These are phyloP conservation scores for Spizellomyces sp. DNA, from an alignment of 192 early-diverging fungal species.

Conservation along the genomic window DNA sequence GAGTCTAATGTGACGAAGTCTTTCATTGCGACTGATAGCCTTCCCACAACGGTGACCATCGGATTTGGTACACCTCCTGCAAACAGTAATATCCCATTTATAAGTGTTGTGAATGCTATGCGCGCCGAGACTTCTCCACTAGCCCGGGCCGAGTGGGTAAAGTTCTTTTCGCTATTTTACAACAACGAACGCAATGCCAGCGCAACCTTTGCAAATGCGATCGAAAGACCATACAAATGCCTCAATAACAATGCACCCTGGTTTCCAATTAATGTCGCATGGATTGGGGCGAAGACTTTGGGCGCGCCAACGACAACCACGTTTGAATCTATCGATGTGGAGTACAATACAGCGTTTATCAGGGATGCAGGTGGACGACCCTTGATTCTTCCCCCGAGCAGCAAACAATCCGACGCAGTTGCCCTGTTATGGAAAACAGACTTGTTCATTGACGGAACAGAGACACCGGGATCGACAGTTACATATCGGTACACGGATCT, in stretches of 20 bases:
- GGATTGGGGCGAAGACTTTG: not conserved
- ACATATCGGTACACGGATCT: not conserved
- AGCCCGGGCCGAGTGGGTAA: constrained; percentile 35
- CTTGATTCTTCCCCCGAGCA: not conserved
- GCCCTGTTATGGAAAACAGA: constrained; percentile 1
- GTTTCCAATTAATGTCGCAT: not conserved
- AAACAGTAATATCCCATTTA: constrained; percentile 2
- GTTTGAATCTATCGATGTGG: not conserved
- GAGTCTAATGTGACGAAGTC: not conserved
- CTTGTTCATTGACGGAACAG: constrained; percentile 20
- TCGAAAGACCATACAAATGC: constrained; percentile 11
- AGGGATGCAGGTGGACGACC: constrained; percentile 11
- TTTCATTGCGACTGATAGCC: not conserved
- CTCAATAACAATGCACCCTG: not conserved
- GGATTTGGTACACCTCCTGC: constrained; percentile 6
- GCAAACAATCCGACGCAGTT: not conserved
- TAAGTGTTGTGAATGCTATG: constrained; percentile 18
- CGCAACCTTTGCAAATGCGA: not conserved
- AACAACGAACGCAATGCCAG: constrained; percentile 8
- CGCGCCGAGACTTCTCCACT: constrained; percentile 19
- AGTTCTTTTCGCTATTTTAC: constrained; percentile 34
- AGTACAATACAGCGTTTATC: constrained; percentile 11
- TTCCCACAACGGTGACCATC: not conserved
- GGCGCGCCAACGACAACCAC: not conserved
- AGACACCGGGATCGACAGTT: not conserved